Conservation (phyloP, 1,284 basidiomycete genomes). For the Rhizoctonia solani region DNA sequence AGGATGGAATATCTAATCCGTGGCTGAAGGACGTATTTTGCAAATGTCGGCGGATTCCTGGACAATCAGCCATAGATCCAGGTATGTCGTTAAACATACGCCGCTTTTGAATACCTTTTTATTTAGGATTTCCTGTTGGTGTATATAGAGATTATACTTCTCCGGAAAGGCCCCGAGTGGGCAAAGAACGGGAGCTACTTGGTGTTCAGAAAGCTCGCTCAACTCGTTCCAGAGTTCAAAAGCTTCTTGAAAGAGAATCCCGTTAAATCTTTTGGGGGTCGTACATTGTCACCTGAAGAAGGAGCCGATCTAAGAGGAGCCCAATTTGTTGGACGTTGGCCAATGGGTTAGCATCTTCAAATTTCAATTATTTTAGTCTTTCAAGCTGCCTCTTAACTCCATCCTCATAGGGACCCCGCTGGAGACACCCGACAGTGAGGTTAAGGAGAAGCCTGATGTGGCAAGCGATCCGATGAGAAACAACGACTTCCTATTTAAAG, state of each 20-base stretch:
- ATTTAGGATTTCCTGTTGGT: neutral
- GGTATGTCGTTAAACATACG: neutral
- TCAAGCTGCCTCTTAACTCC: neutral
- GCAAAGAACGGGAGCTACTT: constrained; percentile 3
- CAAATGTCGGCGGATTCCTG: neutral
- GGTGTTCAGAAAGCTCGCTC: constrained; percentile 9
- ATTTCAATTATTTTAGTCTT: neutral
- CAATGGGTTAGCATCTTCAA: neutral
- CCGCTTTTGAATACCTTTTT: neutral
- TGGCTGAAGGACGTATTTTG: neutral
- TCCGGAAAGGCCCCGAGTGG: neutral
- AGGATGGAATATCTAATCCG: constrained; percentile 4
- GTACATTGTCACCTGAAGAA: too few relatives aligned
- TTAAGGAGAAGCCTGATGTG: constrained; percentile 48
- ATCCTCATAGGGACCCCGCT: constrained; percentile 51
- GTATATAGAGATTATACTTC: neutral
- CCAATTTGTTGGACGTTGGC: neutral
- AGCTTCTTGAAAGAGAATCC: neutral
- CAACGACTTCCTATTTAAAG: neutral
- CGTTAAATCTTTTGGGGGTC: neutral
- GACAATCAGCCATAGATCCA: neutral
- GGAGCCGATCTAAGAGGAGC: neutral
- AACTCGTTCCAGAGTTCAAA: constrained; percentile 6
- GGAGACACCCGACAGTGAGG: constrained; percentile 50
- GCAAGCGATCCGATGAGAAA: neutral